phyloP scores from a whole-genome alignment of 257 asterid species.

The Hygrophila difformis region DNA sequence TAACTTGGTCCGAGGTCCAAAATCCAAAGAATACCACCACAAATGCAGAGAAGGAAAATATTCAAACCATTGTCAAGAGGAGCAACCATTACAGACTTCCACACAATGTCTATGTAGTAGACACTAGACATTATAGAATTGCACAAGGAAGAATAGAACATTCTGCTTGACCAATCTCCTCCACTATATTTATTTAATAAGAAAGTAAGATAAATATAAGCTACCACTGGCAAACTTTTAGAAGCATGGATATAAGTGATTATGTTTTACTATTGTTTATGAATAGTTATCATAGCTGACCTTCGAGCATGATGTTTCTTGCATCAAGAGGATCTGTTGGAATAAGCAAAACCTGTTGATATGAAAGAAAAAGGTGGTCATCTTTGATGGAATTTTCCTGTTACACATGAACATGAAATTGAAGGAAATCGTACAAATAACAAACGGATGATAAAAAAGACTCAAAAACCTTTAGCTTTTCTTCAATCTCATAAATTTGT shows the following conservation, averaged over 20 bases:
- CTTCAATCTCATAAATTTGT: slow-evolving; percentile 60
- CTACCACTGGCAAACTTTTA: slow-evolving; percentile 6
- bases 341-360: slow-evolving; percentile 58
- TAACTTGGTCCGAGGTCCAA: neutral
- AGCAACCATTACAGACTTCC: neutral
- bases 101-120: neutral
- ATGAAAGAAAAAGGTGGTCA: slow-evolving; percentile 9
- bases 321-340: slow-evolving; percentile 95
- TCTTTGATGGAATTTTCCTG: slow-evolving; percentile 5
- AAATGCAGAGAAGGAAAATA: slow-evolving; percentile 13
- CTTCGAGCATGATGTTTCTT: slow-evolving; percentile 97
- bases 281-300: slow-evolving; percentile 27
- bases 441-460: slow-evolving; percentile 11
- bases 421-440: slow-evolving; percentile 5
- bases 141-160: slow-evolving; percentile 2
- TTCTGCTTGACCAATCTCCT: slow-evolving; percentile 9
- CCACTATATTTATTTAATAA: slow-evolving; percentile 1
- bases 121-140: too few species aligned
- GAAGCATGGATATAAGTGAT: too few species aligned
- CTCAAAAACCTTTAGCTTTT: slow-evolving; percentile 58
- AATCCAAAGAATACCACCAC: slow-evolving; percentile 8
- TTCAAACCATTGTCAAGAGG: slow-evolving; percentile 8
- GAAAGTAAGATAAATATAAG: too few species aligned
- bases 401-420: slow-evolving; percentile 9
- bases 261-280: too few species aligned